Percentiles rank a stretch among this genome's conserved stretches.
Conservation (phyloP, 1,284 basidiomycete genomes). For the Apiotrichum domesticum region DNA sequence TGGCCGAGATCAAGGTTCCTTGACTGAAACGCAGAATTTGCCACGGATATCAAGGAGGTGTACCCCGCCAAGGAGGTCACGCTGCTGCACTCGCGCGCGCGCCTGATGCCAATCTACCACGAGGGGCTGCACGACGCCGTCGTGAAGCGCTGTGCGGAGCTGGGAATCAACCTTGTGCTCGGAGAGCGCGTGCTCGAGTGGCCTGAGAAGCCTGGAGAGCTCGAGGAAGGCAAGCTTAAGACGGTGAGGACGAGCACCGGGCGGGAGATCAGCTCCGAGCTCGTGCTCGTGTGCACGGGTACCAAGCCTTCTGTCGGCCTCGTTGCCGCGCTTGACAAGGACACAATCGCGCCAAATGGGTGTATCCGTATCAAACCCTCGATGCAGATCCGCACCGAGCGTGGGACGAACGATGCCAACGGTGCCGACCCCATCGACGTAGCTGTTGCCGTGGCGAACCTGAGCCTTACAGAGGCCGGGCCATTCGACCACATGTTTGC, state of each 20-base stretch:
- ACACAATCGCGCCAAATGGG: constrained; percentile 50
- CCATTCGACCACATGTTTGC: constrained; percentile 41
- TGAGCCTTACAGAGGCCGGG: not conserved
- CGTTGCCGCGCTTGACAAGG: constrained; percentile 39
- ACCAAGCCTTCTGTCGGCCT: constrained; percentile 64
- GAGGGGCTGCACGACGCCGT: constrained; percentile 45
- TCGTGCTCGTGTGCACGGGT: constrained; percentile 69
- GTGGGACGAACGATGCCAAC: too few relatives aligned
- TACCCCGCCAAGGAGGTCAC: constrained; percentile 48
- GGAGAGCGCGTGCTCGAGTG: constrained; percentile 46
- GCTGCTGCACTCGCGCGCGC: constrained; percentile 49
- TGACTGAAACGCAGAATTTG: constrained; percentile 41
- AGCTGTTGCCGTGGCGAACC: not conserved
- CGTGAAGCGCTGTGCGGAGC: constrained; percentile 36
- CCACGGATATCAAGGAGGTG: constrained; percentile 48
- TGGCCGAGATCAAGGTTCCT: not conserved
- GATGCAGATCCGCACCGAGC: constrained; percentile 49
- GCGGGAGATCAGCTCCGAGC: constrained; percentile 57
- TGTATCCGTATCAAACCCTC: constrained; percentile 55
- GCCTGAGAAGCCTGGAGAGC: constrained; percentile 31
- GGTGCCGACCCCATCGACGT: not conserved
- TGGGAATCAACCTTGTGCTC: constrained; percentile 48
- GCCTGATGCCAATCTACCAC: constrained; percentile 48
- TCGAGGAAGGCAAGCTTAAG: constrained; percentile 32
- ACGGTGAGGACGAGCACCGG: constrained; percentile 57